These are phyloP conservation scores for Coleophoma eucalyptorum DNA, from an alignment of 2,329 filamentous ascomycete genomes.

Conservation along the genomic window DNA sequence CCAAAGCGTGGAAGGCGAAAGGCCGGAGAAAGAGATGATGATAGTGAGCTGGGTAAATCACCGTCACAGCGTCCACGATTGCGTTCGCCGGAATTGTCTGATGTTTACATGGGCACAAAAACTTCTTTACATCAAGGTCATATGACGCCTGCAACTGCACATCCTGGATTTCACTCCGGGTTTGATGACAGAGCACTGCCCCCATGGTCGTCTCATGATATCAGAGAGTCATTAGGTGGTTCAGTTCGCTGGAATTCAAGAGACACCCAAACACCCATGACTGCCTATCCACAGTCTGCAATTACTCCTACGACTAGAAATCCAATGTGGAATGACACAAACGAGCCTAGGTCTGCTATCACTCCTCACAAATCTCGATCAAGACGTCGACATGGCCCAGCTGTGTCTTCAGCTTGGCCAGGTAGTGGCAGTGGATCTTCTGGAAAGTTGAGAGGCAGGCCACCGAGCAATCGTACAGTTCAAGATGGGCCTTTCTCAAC, in stretches of 20 bases:
- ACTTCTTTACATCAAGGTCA: slow-evolving; percentile 29
- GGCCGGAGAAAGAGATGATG: slow-evolving; percentile 50
- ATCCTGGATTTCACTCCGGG: slow-evolving; percentile 17
- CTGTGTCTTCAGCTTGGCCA: slow-evolving; percentile 88
- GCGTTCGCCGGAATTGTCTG: slow-evolving; percentile 44
- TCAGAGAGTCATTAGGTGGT: slow-evolving; percentile 20
- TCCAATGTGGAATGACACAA: slow-evolving; percentile 35
- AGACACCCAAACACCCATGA: slow-evolving; percentile 56
- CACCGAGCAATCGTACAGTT: slow-evolving; percentile 67
- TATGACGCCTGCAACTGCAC: slow-evolving; percentile 36
- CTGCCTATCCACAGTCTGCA: slow-evolving; percentile 74
- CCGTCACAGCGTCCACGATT: slow-evolving; percentile 59
- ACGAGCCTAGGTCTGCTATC: slow-evolving; percentile 71
- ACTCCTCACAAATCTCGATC: slow-evolving; percentile 57
- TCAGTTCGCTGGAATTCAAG: slow-evolving; percentile 35
- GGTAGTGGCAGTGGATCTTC: slow-evolving; percentile 56
- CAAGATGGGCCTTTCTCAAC: slow-evolving; percentile 67
- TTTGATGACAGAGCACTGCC: slow-evolving; percentile 17
- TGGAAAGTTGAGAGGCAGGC: slow-evolving; percentile 74
- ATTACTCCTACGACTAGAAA: slow-evolving; percentile 59
- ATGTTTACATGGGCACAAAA: slow-evolving; percentile 30
- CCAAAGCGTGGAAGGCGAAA: slow-evolving; percentile 60
- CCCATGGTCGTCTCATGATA: slow-evolving; percentile 23
- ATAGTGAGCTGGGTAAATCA: slow-evolving; percentile 46
- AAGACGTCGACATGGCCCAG: slow-evolving; percentile 71